phyloP scores from a whole-genome alignment of 2,329 filamentous ascomycete genomes.

The Aspergillus neotritici region DNA sequence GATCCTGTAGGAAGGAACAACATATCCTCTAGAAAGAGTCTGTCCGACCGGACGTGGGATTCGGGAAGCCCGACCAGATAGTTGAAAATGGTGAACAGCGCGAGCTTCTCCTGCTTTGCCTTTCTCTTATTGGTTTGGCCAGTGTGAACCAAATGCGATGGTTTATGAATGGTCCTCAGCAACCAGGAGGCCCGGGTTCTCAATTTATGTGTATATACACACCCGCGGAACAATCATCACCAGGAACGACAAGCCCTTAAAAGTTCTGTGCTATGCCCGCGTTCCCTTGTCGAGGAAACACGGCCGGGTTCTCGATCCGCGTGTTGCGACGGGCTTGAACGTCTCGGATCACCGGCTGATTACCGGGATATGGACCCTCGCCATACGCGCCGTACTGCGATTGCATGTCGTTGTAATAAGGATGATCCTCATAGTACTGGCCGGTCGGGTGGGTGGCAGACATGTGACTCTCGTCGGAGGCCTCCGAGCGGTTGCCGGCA shows the following conservation, averaged over 20 bases:
- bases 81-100: too few relatives aligned
- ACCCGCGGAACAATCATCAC: too few relatives aligned
- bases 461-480: slow-evolving; percentile 51
- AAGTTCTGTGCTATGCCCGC: slow-evolving; percentile 98
- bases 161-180: too few relatives aligned
- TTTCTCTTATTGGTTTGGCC: too few relatives aligned
- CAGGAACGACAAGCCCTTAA: slow-evolving; percentile 39
- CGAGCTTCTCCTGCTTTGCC: too few relatives aligned
- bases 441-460: slow-evolving; percentile 41
- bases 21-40: neutral
- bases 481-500: slow-evolving; percentile 66
- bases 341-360: slow-evolving; percentile 81
- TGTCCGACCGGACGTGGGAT: too few relatives aligned
- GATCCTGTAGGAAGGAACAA: neutral
- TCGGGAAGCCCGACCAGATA: too few relatives aligned
- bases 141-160: too few relatives aligned
- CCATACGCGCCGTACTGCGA: slow-evolving; percentile 49
- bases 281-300: slow-evolving; percentile 83
- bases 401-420: slow-evolving; percentile 49
- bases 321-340: slow-evolving; percentile 90
- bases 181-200: too few relatives aligned
- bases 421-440: slow-evolving; percentile 51
- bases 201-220: too few relatives aligned
- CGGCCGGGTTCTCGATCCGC: slow-evolving; percentile 82
- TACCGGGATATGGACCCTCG: slow-evolving; percentile 48